These are phyloP conservation scores for Primulina eburnea DNA, from an alignment of 257 asterid species.

Conservation along the genomic window DNA sequence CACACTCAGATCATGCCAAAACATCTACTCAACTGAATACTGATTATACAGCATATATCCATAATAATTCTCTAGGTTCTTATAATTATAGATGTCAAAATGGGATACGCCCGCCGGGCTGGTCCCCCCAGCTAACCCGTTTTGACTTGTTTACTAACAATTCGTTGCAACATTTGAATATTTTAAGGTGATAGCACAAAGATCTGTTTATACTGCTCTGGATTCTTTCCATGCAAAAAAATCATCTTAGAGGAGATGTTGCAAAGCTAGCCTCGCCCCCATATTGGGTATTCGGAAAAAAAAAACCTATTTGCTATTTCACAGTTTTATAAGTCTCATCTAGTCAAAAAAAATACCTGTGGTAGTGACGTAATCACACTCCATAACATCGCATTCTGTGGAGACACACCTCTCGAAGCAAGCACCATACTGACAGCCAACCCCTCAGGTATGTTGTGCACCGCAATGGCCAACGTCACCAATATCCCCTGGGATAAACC, in stretches of 20 bases:
- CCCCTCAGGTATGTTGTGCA: slow-evolving; percentile 98
- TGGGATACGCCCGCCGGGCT: no score
- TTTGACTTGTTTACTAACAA: not conserved
- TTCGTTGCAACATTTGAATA: not conserved
- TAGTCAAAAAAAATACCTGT: slow-evolving; percentile 49
- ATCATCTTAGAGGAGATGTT: not conserved
- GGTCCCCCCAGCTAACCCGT: no score
- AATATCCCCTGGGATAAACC: slow-evolving; percentile 90
- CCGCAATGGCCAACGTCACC: slow-evolving; percentile 98
- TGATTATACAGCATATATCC: not conserved
- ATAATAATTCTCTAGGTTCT: not conserved
- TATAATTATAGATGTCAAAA: no score
- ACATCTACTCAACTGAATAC: not conserved
- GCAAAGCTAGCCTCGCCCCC: not conserved
- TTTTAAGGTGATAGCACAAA: not conserved
- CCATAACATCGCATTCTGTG: slow-evolving; percentile 95
- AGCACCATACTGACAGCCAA: slow-evolving; percentile 99
- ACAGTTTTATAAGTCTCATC: slow-evolving; percentile 1
- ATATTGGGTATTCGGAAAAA: not conserved
- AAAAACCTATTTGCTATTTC: not conserved
- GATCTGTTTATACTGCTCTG: not conserved
- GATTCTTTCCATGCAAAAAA: not conserved
- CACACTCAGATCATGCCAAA: no score
- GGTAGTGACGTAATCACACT: slow-evolving; percentile 94
- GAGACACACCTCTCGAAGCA: slow-evolving; percentile 96